These are phyloP conservation scores for Neurospora terricola DNA, from an alignment of 495 filamentous ascomycete species.

Conservation along the genomic window DNA sequence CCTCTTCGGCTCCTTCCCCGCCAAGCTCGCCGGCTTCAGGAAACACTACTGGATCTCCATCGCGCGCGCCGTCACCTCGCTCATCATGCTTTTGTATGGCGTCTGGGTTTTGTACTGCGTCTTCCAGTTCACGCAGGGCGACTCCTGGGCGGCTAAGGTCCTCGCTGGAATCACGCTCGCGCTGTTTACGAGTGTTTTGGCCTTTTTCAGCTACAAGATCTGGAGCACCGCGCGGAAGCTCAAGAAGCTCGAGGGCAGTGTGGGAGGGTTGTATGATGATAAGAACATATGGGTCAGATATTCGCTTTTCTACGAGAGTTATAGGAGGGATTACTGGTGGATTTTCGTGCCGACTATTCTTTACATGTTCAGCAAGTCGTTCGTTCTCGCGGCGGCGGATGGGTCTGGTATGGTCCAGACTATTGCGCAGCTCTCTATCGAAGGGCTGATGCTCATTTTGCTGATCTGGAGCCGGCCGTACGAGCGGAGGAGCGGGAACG, in stretches of 20 bases:
- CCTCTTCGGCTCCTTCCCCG: conserved; percentile 77
- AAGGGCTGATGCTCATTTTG: conserved; percentile 57
- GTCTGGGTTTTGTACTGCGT: conserved; percentile 94
- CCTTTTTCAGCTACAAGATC: conserved; percentile 75
- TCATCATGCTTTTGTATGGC: conserved; percentile 88
- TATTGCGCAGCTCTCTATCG: conserved; percentile 68
- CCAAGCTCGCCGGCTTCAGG: conserved; percentile 72
- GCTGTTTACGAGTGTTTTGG: conserved; percentile 68
- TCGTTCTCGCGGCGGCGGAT: conserved; percentile 75
- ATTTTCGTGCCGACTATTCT: conserved; percentile 83
- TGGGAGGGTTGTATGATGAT: conserved; percentile 67
- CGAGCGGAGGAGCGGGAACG: conserved; percentile 71
- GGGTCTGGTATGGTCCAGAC: conserved; percentile 80
- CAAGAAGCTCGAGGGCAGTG: conserved; percentile 66
- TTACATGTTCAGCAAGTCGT: conserved; percentile 88
- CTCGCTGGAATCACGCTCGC: conserved; percentile 75
- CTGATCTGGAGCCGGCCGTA: conserved; percentile 81
- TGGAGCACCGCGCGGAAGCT: conserved; percentile 63
- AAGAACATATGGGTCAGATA: conserved; percentile 91
- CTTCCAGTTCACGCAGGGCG: conserved; percentile 86
- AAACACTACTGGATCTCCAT: conserved; percentile 93
- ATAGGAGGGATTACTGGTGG: conserved; percentile 93
- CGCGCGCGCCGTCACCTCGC: conserved; percentile 75
- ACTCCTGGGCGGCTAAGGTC: conserved; percentile 89
- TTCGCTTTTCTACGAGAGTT: conserved; percentile 93